Conservation (phyloP, 495 filamentous ascomycete species). For the Rhypophila decipiens region DNA sequence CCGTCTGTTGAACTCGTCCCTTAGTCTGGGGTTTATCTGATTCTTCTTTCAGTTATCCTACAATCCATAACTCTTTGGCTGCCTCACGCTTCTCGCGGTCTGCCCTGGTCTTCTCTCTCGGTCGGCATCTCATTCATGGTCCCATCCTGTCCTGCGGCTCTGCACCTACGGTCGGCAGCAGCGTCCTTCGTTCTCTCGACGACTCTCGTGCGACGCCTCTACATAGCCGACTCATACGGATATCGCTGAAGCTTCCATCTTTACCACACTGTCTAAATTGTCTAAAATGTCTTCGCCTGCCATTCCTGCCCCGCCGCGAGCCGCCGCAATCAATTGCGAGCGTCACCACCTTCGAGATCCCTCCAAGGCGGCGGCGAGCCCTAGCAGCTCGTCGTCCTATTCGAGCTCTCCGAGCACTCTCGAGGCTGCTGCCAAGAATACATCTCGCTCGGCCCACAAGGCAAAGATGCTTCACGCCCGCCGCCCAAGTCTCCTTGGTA, state of each 20-base stretch:
- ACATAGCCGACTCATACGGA: background rate
- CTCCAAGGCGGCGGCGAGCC: slow-evolving; percentile 34
- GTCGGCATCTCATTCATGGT: slow-evolving; percentile 14
- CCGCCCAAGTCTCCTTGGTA: slow-evolving; percentile 50
- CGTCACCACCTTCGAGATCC: slow-evolving; percentile 30
- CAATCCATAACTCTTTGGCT: too few relatives aligned
- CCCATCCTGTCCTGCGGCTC: slow-evolving; percentile 16
- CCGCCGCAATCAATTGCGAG: slow-evolving; percentile 17
- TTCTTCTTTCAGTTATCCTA: too few relatives aligned
- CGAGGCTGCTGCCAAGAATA: slow-evolving; percentile 23
- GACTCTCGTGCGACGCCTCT: background rate
- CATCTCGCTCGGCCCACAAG: slow-evolving; percentile 31
- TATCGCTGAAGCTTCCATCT: background rate
- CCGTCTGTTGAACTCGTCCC: too few relatives aligned
- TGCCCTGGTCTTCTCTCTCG: background rate
- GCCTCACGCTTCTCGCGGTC: too few relatives aligned
- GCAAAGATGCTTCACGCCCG: slow-evolving; percentile 41
- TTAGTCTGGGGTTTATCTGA: too few relatives aligned
- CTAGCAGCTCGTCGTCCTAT: slow-evolving; percentile 47
- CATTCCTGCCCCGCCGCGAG: slow-evolving; percentile 39
- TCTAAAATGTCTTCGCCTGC: slow-evolving; percentile 46
- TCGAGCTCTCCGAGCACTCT: slow-evolving; percentile 47
- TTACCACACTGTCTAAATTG: background rate
- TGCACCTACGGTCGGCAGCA: slow-evolving; percentile 17
- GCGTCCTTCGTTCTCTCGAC: slow-evolving; percentile 3